phyloP scores from a whole-genome alignment of 2,329 filamentous ascomycete species.

The Dissoconium aciculare region DNA sequence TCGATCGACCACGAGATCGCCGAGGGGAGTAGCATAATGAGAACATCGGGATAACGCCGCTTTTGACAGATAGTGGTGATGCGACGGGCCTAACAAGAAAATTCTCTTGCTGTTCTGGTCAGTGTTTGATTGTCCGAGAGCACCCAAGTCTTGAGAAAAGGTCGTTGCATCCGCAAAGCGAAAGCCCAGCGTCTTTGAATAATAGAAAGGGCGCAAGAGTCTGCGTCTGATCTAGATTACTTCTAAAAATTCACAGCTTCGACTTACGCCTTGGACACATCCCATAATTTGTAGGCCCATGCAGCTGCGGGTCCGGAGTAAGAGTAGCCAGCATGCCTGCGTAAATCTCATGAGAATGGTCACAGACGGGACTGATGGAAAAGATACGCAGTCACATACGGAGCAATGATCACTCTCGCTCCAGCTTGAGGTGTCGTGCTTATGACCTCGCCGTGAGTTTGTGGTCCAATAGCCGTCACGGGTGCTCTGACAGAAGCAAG shows the following conservation, averaged over 20 bases:
- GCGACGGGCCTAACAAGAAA: conserved; percentile 85
- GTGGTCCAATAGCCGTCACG: conserved; percentile 44
- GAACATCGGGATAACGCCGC: conserved; percentile 62
- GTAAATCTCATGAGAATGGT: conserved; percentile 5
- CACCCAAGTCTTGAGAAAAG: not conserved
- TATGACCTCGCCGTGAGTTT: conserved; percentile 25
- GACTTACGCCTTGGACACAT: conserved; percentile 57
- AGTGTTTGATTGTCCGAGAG: conserved; percentile 2
- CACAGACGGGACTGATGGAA: not conserved
- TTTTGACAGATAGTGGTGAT: conserved; percentile 65
- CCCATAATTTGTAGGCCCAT: conserved; percentile 83
- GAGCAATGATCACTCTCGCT: conserved; percentile 78
- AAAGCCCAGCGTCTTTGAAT: too few relatives aligned
- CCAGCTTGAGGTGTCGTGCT: conserved; percentile 50
- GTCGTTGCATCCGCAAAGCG: not conserved
- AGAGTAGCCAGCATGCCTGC: conserved; percentile 79
- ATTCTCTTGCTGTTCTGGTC: conserved; percentile 52
- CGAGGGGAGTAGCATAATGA: conserved; percentile 60
- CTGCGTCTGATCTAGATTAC: too few relatives aligned
- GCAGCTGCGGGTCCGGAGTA: conserved; percentile 88
- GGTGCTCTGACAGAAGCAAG: conserved; percentile 54
- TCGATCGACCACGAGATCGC: conserved; percentile 51
- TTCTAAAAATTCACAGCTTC: not conserved
- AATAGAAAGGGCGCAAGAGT: too few relatives aligned
- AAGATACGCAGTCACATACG: conserved; percentile 46